Base-by-base conservation (phyloP, 2,329 filamentous ascomycete species). In the Zymoseptoria brevis region DNA sequence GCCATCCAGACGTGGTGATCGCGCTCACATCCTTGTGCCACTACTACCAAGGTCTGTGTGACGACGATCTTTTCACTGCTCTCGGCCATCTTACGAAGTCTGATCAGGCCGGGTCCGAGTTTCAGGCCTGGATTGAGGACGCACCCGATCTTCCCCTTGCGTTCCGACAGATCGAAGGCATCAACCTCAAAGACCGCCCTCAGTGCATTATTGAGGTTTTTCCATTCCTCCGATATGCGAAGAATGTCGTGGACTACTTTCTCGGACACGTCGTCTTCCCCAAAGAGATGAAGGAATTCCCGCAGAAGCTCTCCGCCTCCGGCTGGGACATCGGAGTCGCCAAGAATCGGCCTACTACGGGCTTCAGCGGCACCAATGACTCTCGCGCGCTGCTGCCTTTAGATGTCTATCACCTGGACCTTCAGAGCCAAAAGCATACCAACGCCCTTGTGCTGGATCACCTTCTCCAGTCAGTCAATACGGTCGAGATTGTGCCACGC, bases 331-430 rank as follows among this genome's bases (percentile, higher is more conserved):
- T 89, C 1, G 83, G 85, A 0, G 0, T 70, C 73, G 0, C 68
- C 76, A 5, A 67, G 85, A 0, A 80, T 87, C 0, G 73, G 1
- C 61, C 79, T 1, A 87, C 85, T 0, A 88, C 86, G 0, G 87
- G 87, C 0, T 90, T 90, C 67, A 87, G 83, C 7, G 87, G 87
- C 0, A 90, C 87, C 0, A 89, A 87, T 52, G 87, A 90, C 66
- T 84, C 81, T 19, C 77, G 80, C 29, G 74, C 73, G 0, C 75
- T 87, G 35, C 71, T 90, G 0, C 87, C 87, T 0, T 69, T 84
- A 16, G 83, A 78, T 0, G 83, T 89, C 19, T 70, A 75, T 16
- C 86, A 89, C 53, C 72, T 82, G 0, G 86, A 90, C 58, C 75
- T 90, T 0, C 73, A 76, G 0, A 70, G 75, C 0, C 75, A 88